Evolutionary conservation across 208 protist genomes (phyloP).

Genomic region (Wallacemonas sp.): DNA sequence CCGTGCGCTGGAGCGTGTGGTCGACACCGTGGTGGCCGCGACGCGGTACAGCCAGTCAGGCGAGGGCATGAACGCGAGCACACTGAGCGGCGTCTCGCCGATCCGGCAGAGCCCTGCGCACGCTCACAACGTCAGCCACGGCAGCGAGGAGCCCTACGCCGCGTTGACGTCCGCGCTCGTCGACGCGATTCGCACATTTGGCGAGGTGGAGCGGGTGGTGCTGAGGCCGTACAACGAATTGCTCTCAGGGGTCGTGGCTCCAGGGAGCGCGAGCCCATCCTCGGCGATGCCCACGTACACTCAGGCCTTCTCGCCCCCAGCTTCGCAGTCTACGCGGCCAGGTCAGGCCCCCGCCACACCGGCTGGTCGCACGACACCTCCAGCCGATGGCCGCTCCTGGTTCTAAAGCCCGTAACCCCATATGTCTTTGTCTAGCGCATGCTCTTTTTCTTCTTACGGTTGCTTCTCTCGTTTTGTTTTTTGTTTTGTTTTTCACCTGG

Average conservation of each 20-base stretch:
- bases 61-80: background rate
- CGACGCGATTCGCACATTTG: slow-evolving; percentile 39
- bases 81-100: slow-evolving; percentile 5
- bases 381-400: background rate
- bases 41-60: background rate
- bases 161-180: slow-evolving; percentile 22
- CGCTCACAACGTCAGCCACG: background rate
- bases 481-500: background rate
- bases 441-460: background rate
- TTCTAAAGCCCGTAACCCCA: background rate
- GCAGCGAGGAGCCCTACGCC: slow-evolving; percentile 9
- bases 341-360: background rate
- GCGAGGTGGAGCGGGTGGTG: slow-evolving; percentile 43
- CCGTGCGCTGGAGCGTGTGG: slow-evolving; percentile 33
- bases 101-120: background rate
- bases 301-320: no score
- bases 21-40: slow-evolving; percentile 24
- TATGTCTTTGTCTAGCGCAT: background rate
- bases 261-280: no score
- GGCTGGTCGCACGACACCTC: background rate
- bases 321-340: background rate
- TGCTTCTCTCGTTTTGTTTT: background rate
- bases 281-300: no score
- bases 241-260: no score
- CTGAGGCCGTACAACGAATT: slow-evolving; percentile 67